Evolutionary conservation across 179 eudicot species (phyloP).

Genomic region (Pouteria campechiana): DNA sequence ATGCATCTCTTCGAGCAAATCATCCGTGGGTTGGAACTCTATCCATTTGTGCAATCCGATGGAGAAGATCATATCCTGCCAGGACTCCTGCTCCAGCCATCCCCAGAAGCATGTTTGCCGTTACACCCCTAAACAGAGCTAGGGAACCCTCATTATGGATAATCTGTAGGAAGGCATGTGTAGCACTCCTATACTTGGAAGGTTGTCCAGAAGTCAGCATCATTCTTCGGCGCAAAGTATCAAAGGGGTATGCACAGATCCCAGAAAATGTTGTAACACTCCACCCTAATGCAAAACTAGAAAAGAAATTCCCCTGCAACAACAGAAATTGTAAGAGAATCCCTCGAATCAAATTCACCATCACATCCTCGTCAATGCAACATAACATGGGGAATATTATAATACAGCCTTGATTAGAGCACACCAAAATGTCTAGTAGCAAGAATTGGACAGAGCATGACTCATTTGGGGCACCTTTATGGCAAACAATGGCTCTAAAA

Average conservation of each 20-base stretch:
- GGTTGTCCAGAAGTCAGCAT: slow-evolving; percentile 98
- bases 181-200: slow-evolving; percentile 46
- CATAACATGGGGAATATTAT: no score
- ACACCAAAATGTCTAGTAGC: no score
- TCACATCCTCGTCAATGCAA: no score
- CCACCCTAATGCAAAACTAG: slow-evolving; percentile 95
- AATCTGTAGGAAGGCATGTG: slow-evolving; percentile 76
- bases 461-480: no score
- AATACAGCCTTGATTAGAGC: no score
- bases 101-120: slow-evolving; percentile 85
- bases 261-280: slow-evolving; percentile 84
- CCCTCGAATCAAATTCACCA: no score
- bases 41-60: slow-evolving; percentile 45
- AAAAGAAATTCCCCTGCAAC: slow-evolving; percentile 76
- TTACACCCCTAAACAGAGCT: slow-evolving; percentile 79
- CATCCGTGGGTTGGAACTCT: no score
- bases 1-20: no score
- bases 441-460: no score
- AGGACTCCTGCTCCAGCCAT: slow-evolving; percentile 99
- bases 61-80: slow-evolving; percentile 89
- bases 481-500: no score
- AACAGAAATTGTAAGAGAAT: neutral
- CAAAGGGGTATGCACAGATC: slow-evolving; percentile 94
- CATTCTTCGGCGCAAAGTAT: slow-evolving; percentile 90
- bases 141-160: slow-evolving; percentile 59